Evolutionary conservation across 2,329 filamentous ascomycete genomes (phyloP).

Genomic region (Cytospora piceae): DNA sequence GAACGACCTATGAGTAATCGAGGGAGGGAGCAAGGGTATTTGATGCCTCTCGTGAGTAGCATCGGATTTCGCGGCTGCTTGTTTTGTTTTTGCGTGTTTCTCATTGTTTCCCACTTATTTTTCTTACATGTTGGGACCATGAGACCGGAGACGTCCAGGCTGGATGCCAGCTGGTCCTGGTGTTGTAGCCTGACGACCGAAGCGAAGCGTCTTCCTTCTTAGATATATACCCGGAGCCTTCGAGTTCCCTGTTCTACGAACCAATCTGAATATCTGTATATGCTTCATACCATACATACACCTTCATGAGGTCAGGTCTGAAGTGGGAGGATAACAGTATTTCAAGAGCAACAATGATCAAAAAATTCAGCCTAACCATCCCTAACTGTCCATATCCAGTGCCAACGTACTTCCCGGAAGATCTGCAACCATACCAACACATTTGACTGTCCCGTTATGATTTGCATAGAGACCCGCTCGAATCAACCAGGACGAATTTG

Average conservation of each 20-base stretch:
- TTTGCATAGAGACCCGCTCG: too few relatives aligned
- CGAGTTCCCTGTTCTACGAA: not conserved
- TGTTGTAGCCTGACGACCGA: not conserved
- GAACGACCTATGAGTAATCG: not conserved
- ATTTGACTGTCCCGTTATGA: too few relatives aligned
- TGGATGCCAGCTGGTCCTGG: constrained; percentile 11
- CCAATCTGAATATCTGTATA: not conserved
- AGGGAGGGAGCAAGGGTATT: not conserved
- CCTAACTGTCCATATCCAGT: not conserved
- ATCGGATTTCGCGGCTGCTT: not conserved
- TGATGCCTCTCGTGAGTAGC: not conserved
- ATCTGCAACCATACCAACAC: too few relatives aligned
- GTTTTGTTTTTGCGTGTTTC: not conserved
- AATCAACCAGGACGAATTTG: too few relatives aligned
- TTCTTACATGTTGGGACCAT: not conserved
- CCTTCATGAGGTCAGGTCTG: not conserved
- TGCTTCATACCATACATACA: not conserved
- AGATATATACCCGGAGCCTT: constrained; percentile 14
- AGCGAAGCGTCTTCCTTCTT: constrained; percentile 6
- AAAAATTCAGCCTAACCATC: not conserved
- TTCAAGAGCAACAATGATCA: not conserved
- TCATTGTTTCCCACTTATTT: not conserved
- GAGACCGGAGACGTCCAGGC: not conserved
- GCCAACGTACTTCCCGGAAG: too few relatives aligned
- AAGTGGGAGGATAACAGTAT: not conserved